phyloP scores from a whole-genome alignment of 805 yeast species.

The Diddensiella caesifluorescens region DNA sequence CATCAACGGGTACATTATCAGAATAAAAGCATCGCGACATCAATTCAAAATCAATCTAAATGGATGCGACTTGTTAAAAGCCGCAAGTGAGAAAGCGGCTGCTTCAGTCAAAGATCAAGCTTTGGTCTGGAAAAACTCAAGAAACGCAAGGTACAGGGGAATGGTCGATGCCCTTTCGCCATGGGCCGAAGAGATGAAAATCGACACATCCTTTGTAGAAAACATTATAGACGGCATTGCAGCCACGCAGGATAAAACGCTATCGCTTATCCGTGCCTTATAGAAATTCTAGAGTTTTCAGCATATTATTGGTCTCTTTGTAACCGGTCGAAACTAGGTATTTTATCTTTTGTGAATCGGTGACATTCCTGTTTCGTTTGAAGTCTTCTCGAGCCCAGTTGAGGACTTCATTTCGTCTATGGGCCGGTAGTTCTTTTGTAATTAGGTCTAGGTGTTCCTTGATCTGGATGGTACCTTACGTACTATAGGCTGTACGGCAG shows the following conservation, averaged over 20 bases:
- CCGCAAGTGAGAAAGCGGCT: neutral
- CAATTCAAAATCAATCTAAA: constrained; percentile 15
- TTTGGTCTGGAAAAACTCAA: constrained; percentile 13
- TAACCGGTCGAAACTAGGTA: constrained; percentile 33
- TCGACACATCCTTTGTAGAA: constrained; percentile 15
- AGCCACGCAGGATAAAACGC: constrained; percentile 14
- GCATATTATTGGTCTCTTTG: constrained; percentile 30
- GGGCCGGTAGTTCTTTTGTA: constrained; percentile 9
- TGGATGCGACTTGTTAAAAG: constrained; percentile 7
- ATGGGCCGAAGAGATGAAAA: constrained; percentile 19
- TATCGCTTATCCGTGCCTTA: constrained; percentile 9
- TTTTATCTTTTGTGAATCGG: constrained; percentile 29
- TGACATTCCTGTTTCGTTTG: constrained; percentile 24
- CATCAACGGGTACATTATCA: constrained; percentile 12
- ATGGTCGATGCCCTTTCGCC: constrained; percentile 11
- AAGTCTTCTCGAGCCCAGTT: constrained; percentile 34
- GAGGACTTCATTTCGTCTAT: constrained; percentile 27
- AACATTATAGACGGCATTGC: constrained; percentile 19
- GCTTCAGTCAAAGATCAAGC: constrained; percentile 14
- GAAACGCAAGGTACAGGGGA: constrained; percentile 7
- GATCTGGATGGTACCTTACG: no score
- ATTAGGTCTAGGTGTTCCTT: no score
- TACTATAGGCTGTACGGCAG: constrained; percentile 29
- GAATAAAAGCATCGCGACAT: constrained; percentile 14
- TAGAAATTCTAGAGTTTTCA: constrained; percentile 20